Conservation (phyloP, 352 stramenopile genomes). For the Chrysophaeum taylorii region DNA sequence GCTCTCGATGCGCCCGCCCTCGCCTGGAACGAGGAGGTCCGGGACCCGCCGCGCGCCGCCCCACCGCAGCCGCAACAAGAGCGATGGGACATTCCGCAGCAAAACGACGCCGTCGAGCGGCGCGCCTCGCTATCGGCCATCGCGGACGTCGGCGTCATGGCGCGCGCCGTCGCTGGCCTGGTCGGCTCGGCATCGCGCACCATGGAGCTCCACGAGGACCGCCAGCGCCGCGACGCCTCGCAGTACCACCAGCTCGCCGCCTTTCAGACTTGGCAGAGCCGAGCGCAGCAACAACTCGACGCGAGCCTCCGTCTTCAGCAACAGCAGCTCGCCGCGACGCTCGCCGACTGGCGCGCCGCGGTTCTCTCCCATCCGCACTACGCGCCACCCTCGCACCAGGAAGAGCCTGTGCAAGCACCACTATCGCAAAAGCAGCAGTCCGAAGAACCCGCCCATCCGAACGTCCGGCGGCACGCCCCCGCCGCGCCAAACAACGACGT, state of each 20-base stretch:
- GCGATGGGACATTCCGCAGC: too few species aligned
- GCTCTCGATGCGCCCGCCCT: too few species aligned
- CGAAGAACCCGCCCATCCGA: too few species aligned
- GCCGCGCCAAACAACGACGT: background rate
- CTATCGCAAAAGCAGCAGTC: background rate
- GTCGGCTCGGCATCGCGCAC: background rate
- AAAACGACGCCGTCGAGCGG: background rate
- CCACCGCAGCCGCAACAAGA: too few species aligned
- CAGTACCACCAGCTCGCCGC: background rate
- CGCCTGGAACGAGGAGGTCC: too few species aligned
- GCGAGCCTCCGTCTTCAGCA: background rate
- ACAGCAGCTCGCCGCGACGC: background rate
- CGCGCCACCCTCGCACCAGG: too few species aligned
- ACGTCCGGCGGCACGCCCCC: background rate
- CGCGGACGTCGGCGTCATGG: constrained; percentile 4
- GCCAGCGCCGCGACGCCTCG: background rate
- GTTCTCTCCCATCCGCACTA: too few species aligned
- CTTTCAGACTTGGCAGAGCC: background rate
- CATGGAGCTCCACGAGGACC: background rate
- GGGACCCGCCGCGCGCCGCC: too few species aligned
- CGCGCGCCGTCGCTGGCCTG: background rate
- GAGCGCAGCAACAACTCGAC: background rate
- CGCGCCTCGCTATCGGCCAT: background rate
- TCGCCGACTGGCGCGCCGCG: background rate
- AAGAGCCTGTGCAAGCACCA: background rate